phyloP scores from a whole-genome alignment of 257 asterid species.

The Solanum appendiculatum region DNA sequence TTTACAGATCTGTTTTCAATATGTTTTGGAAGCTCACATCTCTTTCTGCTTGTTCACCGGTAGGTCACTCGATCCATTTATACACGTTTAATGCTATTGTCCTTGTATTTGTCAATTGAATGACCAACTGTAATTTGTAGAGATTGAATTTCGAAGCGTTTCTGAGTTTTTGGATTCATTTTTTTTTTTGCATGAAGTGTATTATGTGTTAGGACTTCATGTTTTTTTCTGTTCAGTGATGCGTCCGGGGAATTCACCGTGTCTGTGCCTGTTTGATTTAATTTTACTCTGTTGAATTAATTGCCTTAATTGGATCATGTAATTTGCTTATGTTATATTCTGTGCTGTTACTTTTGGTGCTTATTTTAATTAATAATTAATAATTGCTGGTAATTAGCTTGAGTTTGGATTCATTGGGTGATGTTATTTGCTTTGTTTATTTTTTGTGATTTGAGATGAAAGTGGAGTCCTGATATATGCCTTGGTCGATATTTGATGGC shows the following conservation, averaged over 20 bases:
- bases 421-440: background rate
- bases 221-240: background rate
- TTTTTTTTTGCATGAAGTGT: background rate
- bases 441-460: background rate
- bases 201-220: background rate
- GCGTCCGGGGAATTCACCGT: background rate
- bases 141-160: background rate
- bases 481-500: background rate
- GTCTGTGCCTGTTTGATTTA: background rate
- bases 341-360: background rate
- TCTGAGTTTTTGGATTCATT: background rate
- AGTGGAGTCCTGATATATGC: background rate
- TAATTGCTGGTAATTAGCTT: background rate
- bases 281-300: background rate
- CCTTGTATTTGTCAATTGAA: background rate
- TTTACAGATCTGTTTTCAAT: constrained; percentile 41
- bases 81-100: background rate
- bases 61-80: constrained; percentile 15
- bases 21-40: constrained; percentile 98
- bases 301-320: background rate
- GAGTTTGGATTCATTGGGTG: background rate
- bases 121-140: background rate
- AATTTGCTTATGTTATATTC: background rate
- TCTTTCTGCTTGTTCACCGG: constrained; percentile 90
- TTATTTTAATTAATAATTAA: background rate